Percentiles rank a stretch among this genome's conserved stretches.
Conservation (phyloP, 2,329 filamentous ascomycete genomes). For the Sphaceloma murrayae region DNA sequence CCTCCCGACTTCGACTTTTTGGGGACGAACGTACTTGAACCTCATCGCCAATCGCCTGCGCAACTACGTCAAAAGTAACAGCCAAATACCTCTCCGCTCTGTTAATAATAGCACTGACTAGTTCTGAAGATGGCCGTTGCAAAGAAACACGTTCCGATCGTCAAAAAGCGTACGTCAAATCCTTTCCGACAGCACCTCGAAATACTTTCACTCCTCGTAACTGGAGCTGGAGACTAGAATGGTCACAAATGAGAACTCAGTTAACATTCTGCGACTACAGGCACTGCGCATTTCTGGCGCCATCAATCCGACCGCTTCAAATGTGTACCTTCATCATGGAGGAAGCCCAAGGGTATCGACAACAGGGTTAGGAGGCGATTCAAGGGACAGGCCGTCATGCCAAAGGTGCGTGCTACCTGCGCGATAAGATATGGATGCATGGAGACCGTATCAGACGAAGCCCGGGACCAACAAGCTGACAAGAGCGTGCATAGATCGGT, state of each 20-base stretch:
- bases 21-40: constrained; percentile 1
- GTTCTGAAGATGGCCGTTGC: constrained; percentile 80
- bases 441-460: not conserved
- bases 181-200: constrained; percentile 1
- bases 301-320: constrained; percentile 98
- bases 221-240: not conserved
- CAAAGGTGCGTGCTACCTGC: constrained; percentile 63
- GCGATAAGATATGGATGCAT: constrained; percentile 10
- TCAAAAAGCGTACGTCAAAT: constrained; percentile 93
- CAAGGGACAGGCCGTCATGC: constrained; percentile 92
- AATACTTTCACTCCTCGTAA: constrained; percentile 9
- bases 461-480: constrained; percentile 5
- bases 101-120: constrained; percentile 9
- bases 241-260: not conserved
- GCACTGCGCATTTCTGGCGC: constrained; percentile 88
- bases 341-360: constrained; percentile 99
- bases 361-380: constrained; percentile 95
- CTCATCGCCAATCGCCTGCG: constrained; percentile 3
- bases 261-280: constrained; percentile 43
- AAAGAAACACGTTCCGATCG: constrained; percentile 98
- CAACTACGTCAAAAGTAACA: constrained; percentile 7
- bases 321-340: constrained; percentile 82
- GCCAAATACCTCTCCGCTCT: not conserved
- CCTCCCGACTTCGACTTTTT: constrained; percentile 1
- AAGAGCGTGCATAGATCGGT: constrained; percentile 60